These are phyloP conservation scores for Boletus reticuloceps DNA, from an alignment of 768 basidiomycete genomes.

Conservation along the genomic window DNA sequence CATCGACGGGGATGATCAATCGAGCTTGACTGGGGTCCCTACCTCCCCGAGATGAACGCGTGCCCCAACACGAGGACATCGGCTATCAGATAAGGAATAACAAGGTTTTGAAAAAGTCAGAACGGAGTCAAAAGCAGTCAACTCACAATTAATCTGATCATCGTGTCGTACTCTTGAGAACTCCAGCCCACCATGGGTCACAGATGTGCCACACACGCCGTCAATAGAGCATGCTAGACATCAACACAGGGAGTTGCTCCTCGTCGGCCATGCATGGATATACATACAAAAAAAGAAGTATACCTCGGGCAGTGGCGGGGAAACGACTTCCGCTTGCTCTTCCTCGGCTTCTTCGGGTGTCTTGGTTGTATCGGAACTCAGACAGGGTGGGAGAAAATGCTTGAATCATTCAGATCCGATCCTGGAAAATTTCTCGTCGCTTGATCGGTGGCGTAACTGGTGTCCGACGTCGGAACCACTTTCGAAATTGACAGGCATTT, in stretches of 20 bases:
- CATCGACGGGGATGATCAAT: constrained; percentile 4
- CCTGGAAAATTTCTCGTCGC: neutral
- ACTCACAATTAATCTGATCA: neutral
- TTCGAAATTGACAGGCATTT: neutral
- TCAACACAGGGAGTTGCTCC: constrained; percentile 1
- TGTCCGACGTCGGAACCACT: neutral
- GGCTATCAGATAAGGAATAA: neutral
- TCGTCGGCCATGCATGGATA: constrained; percentile 6
- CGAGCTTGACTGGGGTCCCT: neutral
- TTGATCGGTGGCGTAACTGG: neutral
- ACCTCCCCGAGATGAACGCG: constrained; percentile 7
- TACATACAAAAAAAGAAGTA: neutral
- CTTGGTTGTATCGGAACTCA: neutral
- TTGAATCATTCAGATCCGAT: neutral
- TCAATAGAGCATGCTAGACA: constrained; percentile 8
- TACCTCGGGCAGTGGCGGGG: neutral
- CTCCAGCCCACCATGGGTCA: constrained; percentile 1
- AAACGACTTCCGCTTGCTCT: neutral
- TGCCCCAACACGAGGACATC: neutral
- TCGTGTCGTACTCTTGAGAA: constrained; percentile 5
- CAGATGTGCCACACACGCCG: neutral
- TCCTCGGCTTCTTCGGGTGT: constrained; percentile 1
- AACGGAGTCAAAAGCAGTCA: neutral
- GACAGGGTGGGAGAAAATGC: neutral
- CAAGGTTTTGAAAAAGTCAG: neutral